Conservation (phyloP, 1,284 basidiomycete species). For the Volvariella surrecta region DNA sequence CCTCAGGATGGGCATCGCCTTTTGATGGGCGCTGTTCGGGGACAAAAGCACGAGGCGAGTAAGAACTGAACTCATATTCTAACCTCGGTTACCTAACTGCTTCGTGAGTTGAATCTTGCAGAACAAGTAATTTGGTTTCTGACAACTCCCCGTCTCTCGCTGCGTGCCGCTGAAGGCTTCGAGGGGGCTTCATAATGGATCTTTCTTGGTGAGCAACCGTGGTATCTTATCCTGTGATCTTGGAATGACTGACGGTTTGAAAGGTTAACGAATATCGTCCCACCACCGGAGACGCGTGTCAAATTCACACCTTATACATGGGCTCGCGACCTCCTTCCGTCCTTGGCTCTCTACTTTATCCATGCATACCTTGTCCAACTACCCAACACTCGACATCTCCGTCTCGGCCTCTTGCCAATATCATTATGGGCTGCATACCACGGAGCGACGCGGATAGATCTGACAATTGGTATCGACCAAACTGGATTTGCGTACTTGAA, state of each 20-base stretch:
- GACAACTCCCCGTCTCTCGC: too few species aligned
- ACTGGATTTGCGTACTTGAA: conserved; percentile 28
- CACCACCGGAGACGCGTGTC: conserved; percentile 18
- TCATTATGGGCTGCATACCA: conserved; percentile 31
- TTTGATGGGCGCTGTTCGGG: too few species aligned
- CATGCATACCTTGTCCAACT: conserved; percentile 38
- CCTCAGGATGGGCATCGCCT: too few species aligned
- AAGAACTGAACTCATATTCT: too few species aligned
- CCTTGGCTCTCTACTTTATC: conserved; percentile 33
- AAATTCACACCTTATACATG: conserved; percentile 23
- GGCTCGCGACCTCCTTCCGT: conserved; percentile 25
- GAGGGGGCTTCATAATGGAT: not conserved
- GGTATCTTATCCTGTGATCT: too few species aligned
- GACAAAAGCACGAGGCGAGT: too few species aligned
- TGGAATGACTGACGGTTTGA: too few species aligned
- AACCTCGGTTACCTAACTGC: too few species aligned
- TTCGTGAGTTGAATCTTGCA: too few species aligned
- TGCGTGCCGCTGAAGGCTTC: too few species aligned
- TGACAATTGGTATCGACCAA: conserved; percentile 25
- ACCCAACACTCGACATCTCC: conserved; percentile 31
- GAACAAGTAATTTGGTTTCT: too few species aligned
- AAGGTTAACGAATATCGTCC: conserved; percentile 18
- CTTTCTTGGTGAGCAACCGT: conserved; percentile 5
- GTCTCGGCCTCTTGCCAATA: conserved; percentile 35
- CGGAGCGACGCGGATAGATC: conserved; percentile 31